phyloP scores from a whole-genome alignment of 768 basidiomycete species.

The Macrolepiota fuliginosa region DNA sequence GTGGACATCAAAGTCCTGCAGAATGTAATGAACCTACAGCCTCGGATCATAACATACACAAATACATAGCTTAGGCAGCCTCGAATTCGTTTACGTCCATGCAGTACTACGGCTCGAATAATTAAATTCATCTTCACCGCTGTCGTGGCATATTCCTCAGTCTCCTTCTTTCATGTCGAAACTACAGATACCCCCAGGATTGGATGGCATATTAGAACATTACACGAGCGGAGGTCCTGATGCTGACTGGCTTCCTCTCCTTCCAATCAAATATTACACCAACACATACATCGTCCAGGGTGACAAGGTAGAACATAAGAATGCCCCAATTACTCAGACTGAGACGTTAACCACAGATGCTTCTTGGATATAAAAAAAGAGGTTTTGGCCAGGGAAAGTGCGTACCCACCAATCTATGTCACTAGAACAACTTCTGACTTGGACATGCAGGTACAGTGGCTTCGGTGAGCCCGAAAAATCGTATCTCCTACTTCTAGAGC shows the following conservation, averaged over 20 bases:
- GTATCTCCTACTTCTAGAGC: background rate
- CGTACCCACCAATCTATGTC: slow-evolving; percentile 15
- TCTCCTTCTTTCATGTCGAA: slow-evolving; percentile 3
- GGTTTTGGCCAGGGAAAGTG: slow-evolving; percentile 70
- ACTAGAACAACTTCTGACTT: background rate
- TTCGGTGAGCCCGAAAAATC: slow-evolving; percentile 48
- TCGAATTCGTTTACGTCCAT: too few relatives aligned
- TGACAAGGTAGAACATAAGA: slow-evolving; percentile 35
- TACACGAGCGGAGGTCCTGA: slow-evolving; percentile 39
- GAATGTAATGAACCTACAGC: background rate
- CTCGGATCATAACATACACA: background rate
- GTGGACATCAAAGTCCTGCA: background rate
- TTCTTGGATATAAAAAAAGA: slow-evolving; percentile 78
- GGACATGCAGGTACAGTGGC: slow-evolving; percentile 67
- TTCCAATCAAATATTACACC: slow-evolving; percentile 52
- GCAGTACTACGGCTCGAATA: too few relatives aligned
- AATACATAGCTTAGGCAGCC: background rate
- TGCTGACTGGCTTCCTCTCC: slow-evolving; percentile 45
- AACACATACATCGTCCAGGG: slow-evolving; percentile 66
- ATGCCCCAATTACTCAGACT: background rate
- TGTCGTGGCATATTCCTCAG: background rate
- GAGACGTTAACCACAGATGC: slow-evolving; percentile 36
- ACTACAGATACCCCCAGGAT: slow-evolving; percentile 41
- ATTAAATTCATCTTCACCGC: too few relatives aligned
- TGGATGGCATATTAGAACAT: slow-evolving; percentile 30